phyloP scores from a whole-genome alignment of 1,284 basidiomycete species.

The Ceratobasidium sp. region DNA sequence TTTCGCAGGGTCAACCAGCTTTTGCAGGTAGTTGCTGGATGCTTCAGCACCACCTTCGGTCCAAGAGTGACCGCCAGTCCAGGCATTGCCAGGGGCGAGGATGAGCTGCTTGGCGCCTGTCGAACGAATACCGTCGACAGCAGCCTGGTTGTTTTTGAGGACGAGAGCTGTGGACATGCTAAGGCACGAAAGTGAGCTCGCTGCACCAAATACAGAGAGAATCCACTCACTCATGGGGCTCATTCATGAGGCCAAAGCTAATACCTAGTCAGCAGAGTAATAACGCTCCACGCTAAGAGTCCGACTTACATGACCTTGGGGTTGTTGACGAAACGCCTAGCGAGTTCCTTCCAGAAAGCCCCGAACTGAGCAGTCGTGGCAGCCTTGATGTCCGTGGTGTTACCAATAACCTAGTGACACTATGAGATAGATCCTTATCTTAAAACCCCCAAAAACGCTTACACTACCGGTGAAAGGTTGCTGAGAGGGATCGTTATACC shows the following conservation, averaged over 20 bases:
- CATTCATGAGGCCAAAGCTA: slow-evolving; percentile 58
- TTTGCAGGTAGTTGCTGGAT: slow-evolving; percentile 63
- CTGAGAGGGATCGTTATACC: slow-evolving; percentile 62
- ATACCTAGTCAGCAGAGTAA: slow-evolving; percentile 15
- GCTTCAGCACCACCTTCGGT: slow-evolving; percentile 59
- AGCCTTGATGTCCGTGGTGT: slow-evolving; percentile 62
- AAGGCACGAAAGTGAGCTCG: slow-evolving; percentile 6
- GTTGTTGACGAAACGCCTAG: slow-evolving; percentile 51
- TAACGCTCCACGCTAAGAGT: background rate
- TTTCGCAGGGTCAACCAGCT: slow-evolving; percentile 61
- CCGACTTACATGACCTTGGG: slow-evolving; percentile 44
- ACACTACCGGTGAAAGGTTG: slow-evolving; percentile 65
- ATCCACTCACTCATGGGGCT: slow-evolving; percentile 59
- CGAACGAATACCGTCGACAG: slow-evolving; percentile 62
- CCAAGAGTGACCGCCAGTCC: slow-evolving; percentile 65
- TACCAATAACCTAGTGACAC: slow-evolving; percentile 61
- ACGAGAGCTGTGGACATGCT: slow-evolving; percentile 61
- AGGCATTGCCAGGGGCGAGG: slow-evolving; percentile 64
- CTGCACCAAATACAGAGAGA: background rate
- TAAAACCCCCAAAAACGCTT: slow-evolving; percentile 47
- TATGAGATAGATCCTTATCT: background rate
- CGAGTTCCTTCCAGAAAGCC: slow-evolving; percentile 52
- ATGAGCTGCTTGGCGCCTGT: slow-evolving; percentile 63
- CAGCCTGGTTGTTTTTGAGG: slow-evolving; percentile 62
- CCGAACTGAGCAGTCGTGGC: slow-evolving; percentile 60